Base-by-base conservation (phyloP, 495 filamentous ascomycete genomes). In the Neurospora hispaniola region DNA sequence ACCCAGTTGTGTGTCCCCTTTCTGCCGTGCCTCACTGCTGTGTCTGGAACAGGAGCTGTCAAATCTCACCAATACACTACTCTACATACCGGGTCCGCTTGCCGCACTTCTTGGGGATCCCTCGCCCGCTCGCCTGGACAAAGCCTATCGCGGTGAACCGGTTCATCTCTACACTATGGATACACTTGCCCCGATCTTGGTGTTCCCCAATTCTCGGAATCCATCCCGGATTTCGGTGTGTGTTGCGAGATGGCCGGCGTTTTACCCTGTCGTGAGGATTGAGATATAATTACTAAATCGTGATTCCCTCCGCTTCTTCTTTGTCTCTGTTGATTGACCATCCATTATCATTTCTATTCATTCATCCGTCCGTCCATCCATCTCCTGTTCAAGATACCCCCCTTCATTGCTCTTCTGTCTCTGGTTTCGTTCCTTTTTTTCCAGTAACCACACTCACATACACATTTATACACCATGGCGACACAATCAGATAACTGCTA, bases 401-500 rank as follows among this genome's bases (percentile, higher is more conserved):
- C 48, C n/a, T 71, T 71, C 5, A 35, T 20, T 71, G 41, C 39
- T 75, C 39, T 40, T 70, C 20, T 48, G 38, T 59, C 41, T 66
- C 70, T 44, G 38, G 27, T 23, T 69, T 18, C 38, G 68, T 70
- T 71, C 44, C 42, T 59, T 16, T n/a, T 68, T 68, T 43, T 72
- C 42, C 54, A 20, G 11, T 20, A 59, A 27, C 20, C 23, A 62
- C n/a, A 43, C 20, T 70, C 44, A 69, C 70, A 69, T 42, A 71
- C 48, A 73, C 59, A 70, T 20, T 27, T 69, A 68, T 20, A 68
- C 44, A 44, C 40, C 59, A 80, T 79, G 78, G 76, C 73, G 9
- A 20, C 75, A 27, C 75, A 74, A 69, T 23, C 73, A 16, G 70
- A 77, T 38, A 76, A 71, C 72, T 71, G 80, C 71, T 81, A 81